Percentiles rank a stretch among this genome's conserved stretches.
Evolutionary conservation across 164 flowering plant species (phyloP).

Genomic region (Taxillus chinensis): DNA sequence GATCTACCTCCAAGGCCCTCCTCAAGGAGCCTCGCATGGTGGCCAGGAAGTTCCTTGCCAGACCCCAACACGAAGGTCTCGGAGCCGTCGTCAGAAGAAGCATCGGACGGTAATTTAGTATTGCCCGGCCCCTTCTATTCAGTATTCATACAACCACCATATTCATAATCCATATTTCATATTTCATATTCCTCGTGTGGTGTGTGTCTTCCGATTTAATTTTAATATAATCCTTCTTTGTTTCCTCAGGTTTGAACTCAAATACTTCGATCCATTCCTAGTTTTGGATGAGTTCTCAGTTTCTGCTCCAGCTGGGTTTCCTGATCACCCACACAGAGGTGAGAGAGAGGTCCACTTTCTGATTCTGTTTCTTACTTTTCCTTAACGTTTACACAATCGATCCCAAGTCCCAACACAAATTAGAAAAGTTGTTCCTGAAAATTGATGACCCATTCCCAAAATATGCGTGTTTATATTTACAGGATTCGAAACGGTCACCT

Average conservation of each 20-base stretch:
- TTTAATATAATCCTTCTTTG: too few species aligned
- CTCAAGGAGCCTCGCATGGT: constrained; percentile 28
- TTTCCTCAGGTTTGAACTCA: constrained; percentile 59
- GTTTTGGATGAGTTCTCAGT: constrained; percentile 87
- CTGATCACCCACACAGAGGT: constrained; percentile 99
- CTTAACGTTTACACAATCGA: not conserved
- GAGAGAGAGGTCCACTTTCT: constrained; percentile 64
- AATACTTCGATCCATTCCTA: constrained; percentile 79
- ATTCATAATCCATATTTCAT: too few species aligned
- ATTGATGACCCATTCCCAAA: too few species aligned
- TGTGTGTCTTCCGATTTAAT: constrained; percentile 3
- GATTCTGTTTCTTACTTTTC: not conserved
- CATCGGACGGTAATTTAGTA: constrained; percentile 47
- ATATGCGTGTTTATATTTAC: constrained; percentile 1
- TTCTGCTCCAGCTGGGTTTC: constrained; percentile 81
- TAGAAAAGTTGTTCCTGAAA: too few species aligned
- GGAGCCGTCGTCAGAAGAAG: constrained; percentile 69
- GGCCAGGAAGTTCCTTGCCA: constrained; percentile 42
- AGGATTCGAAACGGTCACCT: constrained; percentile 92
- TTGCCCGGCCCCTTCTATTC: too few species aligned
- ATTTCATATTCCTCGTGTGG: constrained; percentile 1
- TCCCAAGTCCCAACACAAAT: not conserved
- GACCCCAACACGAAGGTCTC: constrained; percentile 59
- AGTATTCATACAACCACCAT: too few species aligned
- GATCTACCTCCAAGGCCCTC: not conserved